Evolutionary conservation across 192 early-diverging fungal genomes (phyloP).

Genomic region (Geosiphon pyriformis): DNA sequence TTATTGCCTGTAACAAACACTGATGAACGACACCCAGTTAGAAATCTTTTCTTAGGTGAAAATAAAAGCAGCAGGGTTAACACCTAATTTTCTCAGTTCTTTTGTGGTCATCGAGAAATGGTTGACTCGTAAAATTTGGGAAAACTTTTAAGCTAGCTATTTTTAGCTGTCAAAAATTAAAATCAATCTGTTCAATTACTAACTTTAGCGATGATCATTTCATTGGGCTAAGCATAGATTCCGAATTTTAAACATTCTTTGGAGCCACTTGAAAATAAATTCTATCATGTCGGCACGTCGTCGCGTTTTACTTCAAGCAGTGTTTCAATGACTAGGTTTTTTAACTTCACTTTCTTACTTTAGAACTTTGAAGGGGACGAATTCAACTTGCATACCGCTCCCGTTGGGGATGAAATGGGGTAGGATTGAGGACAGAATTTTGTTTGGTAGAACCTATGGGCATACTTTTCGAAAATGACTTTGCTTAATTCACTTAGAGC

Average conservation of each 20-base stretch:
- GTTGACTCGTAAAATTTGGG: too few relatives aligned
- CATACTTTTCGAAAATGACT: background rate
- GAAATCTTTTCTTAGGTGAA: background rate
- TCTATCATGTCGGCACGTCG: background rate
- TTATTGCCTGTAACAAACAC: conserved; percentile 95
- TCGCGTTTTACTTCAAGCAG: background rate
- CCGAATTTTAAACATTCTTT: too few relatives aligned
- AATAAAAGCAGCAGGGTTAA: background rate
- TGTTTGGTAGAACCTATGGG: background rate
- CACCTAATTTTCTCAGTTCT: background rate
- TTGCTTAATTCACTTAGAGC: background rate
- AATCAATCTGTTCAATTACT: too few relatives aligned
- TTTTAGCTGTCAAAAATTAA: too few relatives aligned
- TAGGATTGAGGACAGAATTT: background rate
- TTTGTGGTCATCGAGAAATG: background rate
- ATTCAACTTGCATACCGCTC: conserved; percentile 17
- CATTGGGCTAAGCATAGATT: too few relatives aligned
- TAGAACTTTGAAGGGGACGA: conserved; percentile 20
- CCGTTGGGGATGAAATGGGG: background rate
- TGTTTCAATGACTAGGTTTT: background rate
- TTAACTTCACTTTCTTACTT: background rate
- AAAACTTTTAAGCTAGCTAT: too few relatives aligned
- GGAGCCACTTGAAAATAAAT: too few relatives aligned
- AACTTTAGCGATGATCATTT: too few relatives aligned
- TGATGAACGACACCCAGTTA: too few relatives aligned